phyloP scores from a whole-genome alignment of 139 green algal genomes.

The Coelastrella sp. region DNA sequence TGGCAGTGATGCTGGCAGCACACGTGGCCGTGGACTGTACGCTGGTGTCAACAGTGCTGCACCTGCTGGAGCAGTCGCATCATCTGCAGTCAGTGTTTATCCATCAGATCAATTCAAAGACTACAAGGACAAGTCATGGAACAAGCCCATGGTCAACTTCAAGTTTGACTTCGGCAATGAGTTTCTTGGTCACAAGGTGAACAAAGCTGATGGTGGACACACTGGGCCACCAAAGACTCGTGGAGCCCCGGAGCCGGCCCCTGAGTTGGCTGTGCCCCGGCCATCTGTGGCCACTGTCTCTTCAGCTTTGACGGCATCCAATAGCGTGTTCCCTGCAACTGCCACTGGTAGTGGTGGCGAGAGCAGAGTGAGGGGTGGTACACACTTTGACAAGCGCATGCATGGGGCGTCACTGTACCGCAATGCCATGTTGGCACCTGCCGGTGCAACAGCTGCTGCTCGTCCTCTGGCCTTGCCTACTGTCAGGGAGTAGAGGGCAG shows the following conservation, averaged over 20 bases:
- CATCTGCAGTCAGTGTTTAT: neutral
- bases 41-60: neutral
- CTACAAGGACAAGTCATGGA: slow-evolving; percentile 47
- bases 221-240: slow-evolving; percentile 34
- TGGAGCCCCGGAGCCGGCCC: neutral
- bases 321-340: neutral
- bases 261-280: neutral
- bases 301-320: neutral
- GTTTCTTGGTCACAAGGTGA: slow-evolving; percentile 17
- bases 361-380: slow-evolving; percentile 32
- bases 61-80: neutral
- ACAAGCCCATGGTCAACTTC: slow-evolving; percentile 46
- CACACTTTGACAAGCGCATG: slow-evolving; percentile 49
- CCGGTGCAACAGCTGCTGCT: neutral
- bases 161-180: slow-evolving; percentile 51
- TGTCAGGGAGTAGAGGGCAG: slow-evolving; percentile 18
- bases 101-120: neutral
- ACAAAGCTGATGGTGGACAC: neutral
- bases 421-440: slow-evolving; percentile 35
- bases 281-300: neutral
- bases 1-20: slow-evolving; percentile 35
- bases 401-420: slow-evolving; percentile 48
- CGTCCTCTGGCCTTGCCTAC: slow-evolving; percentile 5
- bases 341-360: neutral
- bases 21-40: slow-evolving; percentile 10